Percentiles rank a stretch among this genome's conserved stretches.
phyloP scores from a whole-genome alignment of 2,329 filamentous ascomycete species.

The Gremmenia infestans region DNA sequence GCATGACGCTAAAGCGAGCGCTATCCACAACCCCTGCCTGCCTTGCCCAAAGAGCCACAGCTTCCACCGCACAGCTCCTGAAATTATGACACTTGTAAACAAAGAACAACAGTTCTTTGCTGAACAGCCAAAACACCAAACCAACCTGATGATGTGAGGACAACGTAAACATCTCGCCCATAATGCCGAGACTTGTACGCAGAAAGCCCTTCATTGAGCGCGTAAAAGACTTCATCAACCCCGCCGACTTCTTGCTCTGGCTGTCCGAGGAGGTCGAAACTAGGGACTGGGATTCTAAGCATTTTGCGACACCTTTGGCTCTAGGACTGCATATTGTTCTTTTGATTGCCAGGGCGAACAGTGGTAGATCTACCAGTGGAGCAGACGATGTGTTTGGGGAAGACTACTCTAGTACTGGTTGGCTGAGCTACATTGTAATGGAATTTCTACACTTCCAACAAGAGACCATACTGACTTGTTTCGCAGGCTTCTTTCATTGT shows the following conservation, averaged over 20 bases:
- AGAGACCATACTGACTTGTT: slow-evolving; percentile 12
- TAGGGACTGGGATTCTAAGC: slow-evolving; percentile 81
- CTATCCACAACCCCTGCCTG: neutral
- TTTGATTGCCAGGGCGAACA: slow-evolving; percentile 77
- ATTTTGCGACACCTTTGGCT: slow-evolving; percentile 71
- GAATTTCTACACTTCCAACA: neutral
- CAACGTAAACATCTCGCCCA: slow-evolving; percentile 8
- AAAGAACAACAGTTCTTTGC: slow-evolving; percentile 9
- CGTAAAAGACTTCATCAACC: slow-evolving; percentile 74
- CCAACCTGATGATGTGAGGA: slow-evolving; percentile 34
- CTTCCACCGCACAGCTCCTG: neutral
- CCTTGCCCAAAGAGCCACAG: neutral
- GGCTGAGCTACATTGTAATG: slow-evolving; percentile 57
- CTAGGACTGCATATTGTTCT: slow-evolving; percentile 73
- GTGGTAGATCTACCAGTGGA: slow-evolving; percentile 40
- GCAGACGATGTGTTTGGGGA: slow-evolving; percentile 85
- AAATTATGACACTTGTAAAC: slow-evolving; percentile 12
- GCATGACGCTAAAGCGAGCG: slow-evolving; percentile 12
- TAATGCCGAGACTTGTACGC: slow-evolving; percentile 77
- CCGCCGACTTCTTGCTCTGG: slow-evolving; percentile 86
- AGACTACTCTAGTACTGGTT: slow-evolving; percentile 52
- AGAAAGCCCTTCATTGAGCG: slow-evolving; percentile 74
- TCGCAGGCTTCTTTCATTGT: slow-evolving; percentile 63
- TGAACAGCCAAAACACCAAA: neutral
- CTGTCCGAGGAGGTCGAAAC: slow-evolving; percentile 89